phyloP scores from a whole-genome alignment of 2,329 filamentous ascomycete species.

The Phialocephala sp. region DNA sequence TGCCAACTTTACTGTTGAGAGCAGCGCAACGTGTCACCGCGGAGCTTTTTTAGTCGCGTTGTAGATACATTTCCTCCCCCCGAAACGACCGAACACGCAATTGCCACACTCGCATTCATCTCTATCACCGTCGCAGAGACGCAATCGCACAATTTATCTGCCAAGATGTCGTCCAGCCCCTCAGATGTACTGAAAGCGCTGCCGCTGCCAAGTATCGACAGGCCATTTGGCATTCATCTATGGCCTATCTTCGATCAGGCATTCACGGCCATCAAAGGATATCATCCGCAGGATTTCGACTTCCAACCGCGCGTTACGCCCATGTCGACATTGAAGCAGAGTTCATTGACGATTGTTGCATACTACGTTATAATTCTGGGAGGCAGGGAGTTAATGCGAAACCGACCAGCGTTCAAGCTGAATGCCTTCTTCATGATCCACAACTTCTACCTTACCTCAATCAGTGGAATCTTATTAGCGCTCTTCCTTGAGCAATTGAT shows the following conservation, averaged over 20 bases:
- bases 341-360: conserved; percentile 77
- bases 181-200: conserved; percentile 53
- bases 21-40: conserved; percentile 27
- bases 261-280: conserved; percentile 78
- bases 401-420: conserved; percentile 82
- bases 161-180: conserved; percentile 33
- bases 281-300: conserved; percentile 83
- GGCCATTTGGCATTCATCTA: conserved; percentile 87
- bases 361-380: conserved; percentile 97
- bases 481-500: conserved; percentile 93
- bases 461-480: conserved; percentile 79
- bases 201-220: conserved; percentile 81
- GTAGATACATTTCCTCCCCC: conserved; percentile 19
- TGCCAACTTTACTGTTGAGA: conserved; percentile 22
- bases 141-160: conserved; percentile 17
- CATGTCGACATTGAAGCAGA: conserved; percentile 88
- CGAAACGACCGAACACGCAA: conserved; percentile 20
- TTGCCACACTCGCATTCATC: conserved; percentile 14
- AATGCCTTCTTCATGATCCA: conserved; percentile 92
- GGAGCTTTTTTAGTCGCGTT: conserved; percentile 20
- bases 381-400: conserved; percentile 90
- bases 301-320: conserved; percentile 84
- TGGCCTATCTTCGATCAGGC: conserved; percentile 95
- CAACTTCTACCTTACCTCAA: conserved; percentile 90
- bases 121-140: conserved; percentile 23